Conservation (phyloP, 2,329 filamentous ascomycete species). For the Phialophora verrucosa region DNA sequence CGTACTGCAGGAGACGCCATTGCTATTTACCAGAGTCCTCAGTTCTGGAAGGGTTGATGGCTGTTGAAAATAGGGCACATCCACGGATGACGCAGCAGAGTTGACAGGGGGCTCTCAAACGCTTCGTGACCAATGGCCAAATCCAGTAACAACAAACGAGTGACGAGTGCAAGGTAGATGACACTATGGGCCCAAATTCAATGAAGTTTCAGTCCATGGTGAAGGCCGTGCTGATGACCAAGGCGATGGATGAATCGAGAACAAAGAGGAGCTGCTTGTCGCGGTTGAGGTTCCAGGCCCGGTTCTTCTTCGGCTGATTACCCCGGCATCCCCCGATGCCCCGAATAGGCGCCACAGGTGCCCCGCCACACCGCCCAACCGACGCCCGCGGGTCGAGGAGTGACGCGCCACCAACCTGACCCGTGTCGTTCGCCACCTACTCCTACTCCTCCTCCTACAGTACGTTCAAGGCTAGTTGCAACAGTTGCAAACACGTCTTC, state of each 20-base stretch:
- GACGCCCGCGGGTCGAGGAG: too few relatives aligned
- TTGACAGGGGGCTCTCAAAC: not conserved
- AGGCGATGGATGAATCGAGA: slow-evolving; percentile 12
- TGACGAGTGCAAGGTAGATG: not conserved
- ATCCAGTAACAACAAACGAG: not conserved
- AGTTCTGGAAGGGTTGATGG: not conserved
- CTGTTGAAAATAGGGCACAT: not conserved
- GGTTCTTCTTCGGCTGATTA: slow-evolving; percentile 12
- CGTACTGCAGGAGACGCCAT: slow-evolving; percentile 35
- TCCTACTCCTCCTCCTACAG: too few relatives aligned
- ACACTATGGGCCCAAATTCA: not conserved
- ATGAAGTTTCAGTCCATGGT: not conserved
- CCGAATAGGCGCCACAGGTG: too few relatives aligned
- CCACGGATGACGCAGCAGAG: not conserved
- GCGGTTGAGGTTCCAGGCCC: not conserved
- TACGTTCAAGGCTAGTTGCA: not conserved
- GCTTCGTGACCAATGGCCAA: not conserved
- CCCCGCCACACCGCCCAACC: too few relatives aligned
- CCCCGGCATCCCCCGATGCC: not conserved
- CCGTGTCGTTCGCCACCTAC: not conserved
- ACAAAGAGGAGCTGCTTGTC: slow-evolving; percentile 5
- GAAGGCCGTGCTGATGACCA: slow-evolving; percentile 8
- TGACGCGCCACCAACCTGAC: too few relatives aligned
- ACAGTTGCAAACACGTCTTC: not conserved
- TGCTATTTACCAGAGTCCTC: not conserved